Evolutionary conservation across 257 asterid species (phyloP).

Genomic region (Cruciata laevipes): DNA sequence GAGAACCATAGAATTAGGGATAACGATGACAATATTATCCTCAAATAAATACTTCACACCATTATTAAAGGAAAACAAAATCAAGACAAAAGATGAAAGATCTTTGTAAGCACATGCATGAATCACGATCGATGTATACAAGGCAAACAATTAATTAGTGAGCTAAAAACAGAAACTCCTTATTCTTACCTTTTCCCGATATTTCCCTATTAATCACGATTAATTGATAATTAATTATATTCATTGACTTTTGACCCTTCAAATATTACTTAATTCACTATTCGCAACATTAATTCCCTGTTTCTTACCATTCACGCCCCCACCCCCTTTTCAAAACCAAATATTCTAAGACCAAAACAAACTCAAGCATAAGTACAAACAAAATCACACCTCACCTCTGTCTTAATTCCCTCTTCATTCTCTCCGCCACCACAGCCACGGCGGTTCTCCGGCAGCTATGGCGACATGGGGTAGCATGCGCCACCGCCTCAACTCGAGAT

Average conservation of each 20-base stretch:
- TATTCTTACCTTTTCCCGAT: background rate
- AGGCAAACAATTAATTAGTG: background rate
- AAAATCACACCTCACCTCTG: background rate
- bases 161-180: background rate
- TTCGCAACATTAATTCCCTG: background rate
- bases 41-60: background rate
- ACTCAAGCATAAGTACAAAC: background rate
- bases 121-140: background rate
- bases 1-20: background rate
- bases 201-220: background rate
- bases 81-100: background rate
- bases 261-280: background rate
- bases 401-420: background rate
- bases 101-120: background rate
- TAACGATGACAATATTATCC: too few species aligned
- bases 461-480: constrained; percentile 43
- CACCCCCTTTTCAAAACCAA: background rate
- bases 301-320: background rate
- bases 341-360: constrained; percentile 9
- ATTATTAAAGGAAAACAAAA: background rate
- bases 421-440: background rate
- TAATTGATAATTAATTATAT: too few species aligned
- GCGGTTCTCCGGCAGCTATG: constrained; percentile 30
- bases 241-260: background rate
- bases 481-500: constrained; percentile 38